A percentile compares a stretch with the other conserved stretches of the same genome.
phyloP scores from a whole-genome alignment of 164 flowering plant genomes.

The Stephania cephalantha region DNA sequence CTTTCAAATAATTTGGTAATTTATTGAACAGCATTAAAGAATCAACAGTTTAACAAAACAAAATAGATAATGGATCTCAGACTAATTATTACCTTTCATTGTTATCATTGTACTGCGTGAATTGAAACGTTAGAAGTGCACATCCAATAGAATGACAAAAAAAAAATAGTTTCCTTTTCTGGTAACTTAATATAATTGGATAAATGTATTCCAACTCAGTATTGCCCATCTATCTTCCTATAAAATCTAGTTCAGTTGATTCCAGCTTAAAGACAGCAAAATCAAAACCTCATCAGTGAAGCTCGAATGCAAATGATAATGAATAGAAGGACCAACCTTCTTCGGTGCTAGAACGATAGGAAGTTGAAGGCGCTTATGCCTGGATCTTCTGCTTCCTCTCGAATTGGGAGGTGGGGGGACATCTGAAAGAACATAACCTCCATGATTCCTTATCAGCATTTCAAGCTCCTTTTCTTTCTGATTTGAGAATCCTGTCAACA shows the following conservation, averaged over 20 bases:
- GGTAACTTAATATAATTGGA: too few species aligned
- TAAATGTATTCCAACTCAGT: too few species aligned
- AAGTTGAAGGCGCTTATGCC: conserved; percentile 23
- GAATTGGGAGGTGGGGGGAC: conserved; percentile 47
- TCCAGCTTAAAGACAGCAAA: not conserved
- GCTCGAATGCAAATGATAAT: not conserved
- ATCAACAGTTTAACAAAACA: not conserved
- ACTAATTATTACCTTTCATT: not conserved
- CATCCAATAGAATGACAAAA: too few species aligned
- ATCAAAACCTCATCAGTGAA: not conserved
- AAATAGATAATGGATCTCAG: not conserved
- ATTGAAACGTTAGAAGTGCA: too few species aligned
- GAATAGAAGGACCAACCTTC: conserved; percentile 44
- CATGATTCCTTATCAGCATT: conserved; percentile 48
- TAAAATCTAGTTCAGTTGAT: not conserved
- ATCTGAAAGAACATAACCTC: conserved; percentile 62
- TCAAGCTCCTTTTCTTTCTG: conserved; percentile 52
- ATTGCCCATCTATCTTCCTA: too few species aligned
- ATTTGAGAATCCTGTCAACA: conserved; percentile 65
- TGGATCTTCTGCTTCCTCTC: conserved; percentile 29
- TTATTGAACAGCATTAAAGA: too few species aligned
- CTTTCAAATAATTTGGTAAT: too few species aligned
- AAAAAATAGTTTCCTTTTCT: too few species aligned
- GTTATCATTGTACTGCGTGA: too few species aligned
- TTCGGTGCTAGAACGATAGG: conserved; percentile 57